Evolutionary conservation across 163 green algal species (phyloP).

Genomic region (Prototheca cutis): DNA sequence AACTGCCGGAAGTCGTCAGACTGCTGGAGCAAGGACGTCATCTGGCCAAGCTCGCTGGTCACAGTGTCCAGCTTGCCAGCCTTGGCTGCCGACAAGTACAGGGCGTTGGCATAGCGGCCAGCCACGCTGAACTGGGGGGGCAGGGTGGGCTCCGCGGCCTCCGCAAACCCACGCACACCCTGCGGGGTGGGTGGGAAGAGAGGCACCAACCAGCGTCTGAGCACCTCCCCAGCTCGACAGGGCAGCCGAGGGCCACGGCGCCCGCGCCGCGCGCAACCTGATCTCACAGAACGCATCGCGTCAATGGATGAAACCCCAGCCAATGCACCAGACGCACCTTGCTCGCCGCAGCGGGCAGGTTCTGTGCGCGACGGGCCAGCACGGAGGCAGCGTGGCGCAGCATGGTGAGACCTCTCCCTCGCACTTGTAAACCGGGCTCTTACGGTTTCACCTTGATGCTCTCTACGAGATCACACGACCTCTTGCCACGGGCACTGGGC

Average conservation of each 20-base stretch:
- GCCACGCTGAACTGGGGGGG: slow-evolving; percentile 27
- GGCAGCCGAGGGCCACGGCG: too few relatives aligned
- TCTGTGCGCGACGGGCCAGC: not conserved
- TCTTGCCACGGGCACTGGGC: too few relatives aligned
- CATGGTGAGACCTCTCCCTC: not conserved
- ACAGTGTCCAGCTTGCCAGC: slow-evolving; percentile 26
- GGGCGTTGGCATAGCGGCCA: slow-evolving; percentile 43
- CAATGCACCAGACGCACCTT: too few relatives aligned
- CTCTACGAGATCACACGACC: too few relatives aligned
- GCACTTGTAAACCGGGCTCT: not conserved
- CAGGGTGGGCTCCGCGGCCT: slow-evolving; percentile 17
- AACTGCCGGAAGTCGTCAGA: slow-evolving; percentile 35
- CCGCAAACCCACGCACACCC: not conserved
- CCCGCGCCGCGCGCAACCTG: too few relatives aligned
- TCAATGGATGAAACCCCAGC: too few relatives aligned
- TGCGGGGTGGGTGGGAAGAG: slow-evolving; percentile 1
- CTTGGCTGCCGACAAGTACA: slow-evolving; percentile 40
- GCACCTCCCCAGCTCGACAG: too few relatives aligned
- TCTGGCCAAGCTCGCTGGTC: slow-evolving; percentile 32
- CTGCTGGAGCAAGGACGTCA: slow-evolving; percentile 18
- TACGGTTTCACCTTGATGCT: too few relatives aligned
- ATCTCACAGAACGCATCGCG: too few relatives aligned
- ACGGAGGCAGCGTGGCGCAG: not conserved
- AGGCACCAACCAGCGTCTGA: too few relatives aligned
- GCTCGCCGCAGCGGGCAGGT: not conserved